Percentiles rank a stretch among this genome's conserved stretches.
Conservation (phyloP, 345 rosid species). For the Lumnitzera racemosa region DNA sequence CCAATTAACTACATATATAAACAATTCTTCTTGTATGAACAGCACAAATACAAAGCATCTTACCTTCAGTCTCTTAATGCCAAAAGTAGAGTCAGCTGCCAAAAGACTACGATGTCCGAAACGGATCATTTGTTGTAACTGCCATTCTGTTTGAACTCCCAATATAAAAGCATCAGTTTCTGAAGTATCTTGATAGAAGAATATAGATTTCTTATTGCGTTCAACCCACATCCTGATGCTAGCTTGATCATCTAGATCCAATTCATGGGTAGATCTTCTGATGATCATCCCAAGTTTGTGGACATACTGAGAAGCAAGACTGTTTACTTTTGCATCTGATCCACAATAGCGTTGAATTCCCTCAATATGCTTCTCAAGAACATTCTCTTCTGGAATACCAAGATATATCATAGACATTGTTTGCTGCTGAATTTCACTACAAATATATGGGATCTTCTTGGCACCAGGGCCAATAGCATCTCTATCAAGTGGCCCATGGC, state of each 20-base stretch:
- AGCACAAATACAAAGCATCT: not conserved
- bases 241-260: constrained; percentile 89
- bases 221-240: constrained; percentile 86
- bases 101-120: constrained; percentile 80
- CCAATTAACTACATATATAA: constrained; percentile 5
- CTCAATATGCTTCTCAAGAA: constrained; percentile 89
- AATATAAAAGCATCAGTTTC: constrained; percentile 68
- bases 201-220: constrained; percentile 78
- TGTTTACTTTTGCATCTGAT: constrained; percentile 51
- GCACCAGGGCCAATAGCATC: constrained; percentile 98
- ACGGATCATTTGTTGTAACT: constrained; percentile 80
- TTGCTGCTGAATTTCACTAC: constrained; percentile 76
- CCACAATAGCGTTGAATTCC: constrained; percentile 87
- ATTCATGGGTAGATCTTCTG: constrained; percentile 74
- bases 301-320: constrained; percentile 84
- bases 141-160: constrained; percentile 96
- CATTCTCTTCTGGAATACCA: constrained; percentile 90
- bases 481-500: constrained; percentile 92
- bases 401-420: constrained; percentile 95
- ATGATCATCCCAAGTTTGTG: constrained; percentile 92
- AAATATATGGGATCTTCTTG: constrained; percentile 79
- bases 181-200: constrained; percentile 77
- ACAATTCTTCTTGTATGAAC: not conserved
- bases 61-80: constrained; percentile 91
- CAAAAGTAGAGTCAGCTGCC: constrained; percentile 85